A percentile compares a stretch with the other conserved stretches of the same genome.
phyloP scores from a whole-genome alignment of 352 stramenopile genomes.

The Phytophthora vignae region DNA sequence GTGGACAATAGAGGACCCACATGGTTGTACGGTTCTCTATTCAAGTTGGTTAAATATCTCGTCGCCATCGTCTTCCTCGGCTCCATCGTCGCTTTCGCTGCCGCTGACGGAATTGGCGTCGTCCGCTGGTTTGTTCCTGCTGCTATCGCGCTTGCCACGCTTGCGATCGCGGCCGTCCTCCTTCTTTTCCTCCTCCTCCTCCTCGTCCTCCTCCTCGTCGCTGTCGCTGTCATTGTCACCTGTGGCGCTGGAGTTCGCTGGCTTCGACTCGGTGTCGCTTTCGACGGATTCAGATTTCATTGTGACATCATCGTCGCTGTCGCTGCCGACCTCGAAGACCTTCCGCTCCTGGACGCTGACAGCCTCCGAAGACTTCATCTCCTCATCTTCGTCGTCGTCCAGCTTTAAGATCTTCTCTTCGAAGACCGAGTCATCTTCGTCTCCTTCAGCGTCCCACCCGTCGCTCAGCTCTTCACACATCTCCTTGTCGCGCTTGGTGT shows the following conservation, averaged over 20 bases:
- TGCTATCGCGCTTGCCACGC: not conserved
- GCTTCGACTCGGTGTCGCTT: slow-evolving; percentile 5
- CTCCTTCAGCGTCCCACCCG: slow-evolving; percentile 4
- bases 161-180: not conserved
- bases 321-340: slow-evolving; percentile 4
- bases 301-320: slow-evolving; percentile 9
- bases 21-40: slow-evolving; percentile 6
- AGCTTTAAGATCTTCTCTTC: slow-evolving; percentile 13
- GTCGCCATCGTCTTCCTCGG: not conserved
- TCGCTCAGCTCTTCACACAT: slow-evolving; percentile 23
- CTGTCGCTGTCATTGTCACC: slow-evolving; percentile 1
- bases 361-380: slow-evolving; percentile 13
- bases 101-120: not conserved
- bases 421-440: not conserved
- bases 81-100: slow-evolving; percentile 14
- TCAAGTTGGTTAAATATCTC: slow-evolving; percentile 39
- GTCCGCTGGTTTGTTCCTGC: not conserved
- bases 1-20: slow-evolving; percentile 12
- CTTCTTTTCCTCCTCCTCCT: not conserved
- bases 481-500: slow-evolving; percentile 33
- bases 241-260: not conserved
- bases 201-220: not conserved
- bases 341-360: slow-evolving; percentile 8
- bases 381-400: not conserved
- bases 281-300: slow-evolving; percentile 12